Conservation (phyloP, 225 moss, liverwort and hornwort species). For the Neckera pumila region DNA sequence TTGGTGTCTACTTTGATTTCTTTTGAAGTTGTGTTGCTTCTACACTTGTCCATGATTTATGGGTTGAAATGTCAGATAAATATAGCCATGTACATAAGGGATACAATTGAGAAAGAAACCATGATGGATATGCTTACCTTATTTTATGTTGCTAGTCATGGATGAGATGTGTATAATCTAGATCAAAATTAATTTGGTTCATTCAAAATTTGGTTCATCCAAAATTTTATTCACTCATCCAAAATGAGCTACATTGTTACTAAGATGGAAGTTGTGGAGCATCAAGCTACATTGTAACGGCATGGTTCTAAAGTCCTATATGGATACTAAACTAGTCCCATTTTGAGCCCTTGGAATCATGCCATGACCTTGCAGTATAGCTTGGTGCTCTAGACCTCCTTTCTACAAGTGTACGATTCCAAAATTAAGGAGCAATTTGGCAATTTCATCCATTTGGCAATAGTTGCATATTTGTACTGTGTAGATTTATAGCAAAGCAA, state of each 20-base stretch:
- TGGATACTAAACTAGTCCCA: neutral
- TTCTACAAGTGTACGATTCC: neutral
- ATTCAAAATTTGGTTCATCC: neutral
- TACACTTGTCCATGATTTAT: neutral
- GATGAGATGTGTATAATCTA: neutral
- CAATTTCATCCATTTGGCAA: neutral
- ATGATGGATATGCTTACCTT: too few relatives aligned
- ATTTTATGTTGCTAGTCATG: neutral
- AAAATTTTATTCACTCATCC: neutral
- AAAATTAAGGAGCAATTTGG: neutral
- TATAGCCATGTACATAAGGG: accelerated
- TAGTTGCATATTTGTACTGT: too few relatives aligned
- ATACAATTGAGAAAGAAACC: neutral
- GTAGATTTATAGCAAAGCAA: neutral
- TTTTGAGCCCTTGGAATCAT: neutral
- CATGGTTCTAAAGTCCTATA: neutral
- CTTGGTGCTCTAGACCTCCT: too few relatives aligned
- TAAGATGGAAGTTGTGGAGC: accelerated
- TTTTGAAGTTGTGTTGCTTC: neutral
- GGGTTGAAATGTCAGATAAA: neutral
- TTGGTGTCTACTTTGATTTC: neutral
- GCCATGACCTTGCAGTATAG: too few relatives aligned
- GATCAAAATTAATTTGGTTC: too few relatives aligned
- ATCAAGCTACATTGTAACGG: too few relatives aligned
- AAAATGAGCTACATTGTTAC: accelerated